phyloP scores from a whole-genome alignment of 2,329 filamentous ascomycete genomes.

The Trichoderma semiorbis region DNA sequence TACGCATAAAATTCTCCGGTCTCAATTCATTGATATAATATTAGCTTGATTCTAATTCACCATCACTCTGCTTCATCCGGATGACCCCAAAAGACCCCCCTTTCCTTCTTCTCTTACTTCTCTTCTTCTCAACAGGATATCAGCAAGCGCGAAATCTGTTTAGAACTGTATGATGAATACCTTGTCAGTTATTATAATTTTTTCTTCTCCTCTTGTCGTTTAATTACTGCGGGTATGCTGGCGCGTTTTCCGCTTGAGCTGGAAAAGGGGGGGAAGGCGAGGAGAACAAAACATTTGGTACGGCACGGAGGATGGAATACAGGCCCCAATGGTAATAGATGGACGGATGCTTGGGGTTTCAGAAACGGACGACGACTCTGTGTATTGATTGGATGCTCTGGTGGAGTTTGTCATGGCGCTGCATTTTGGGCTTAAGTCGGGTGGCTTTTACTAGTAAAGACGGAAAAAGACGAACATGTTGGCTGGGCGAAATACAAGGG shows the following conservation, averaged over 20 bases:
- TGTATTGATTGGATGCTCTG: background rate
- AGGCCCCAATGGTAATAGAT: background rate
- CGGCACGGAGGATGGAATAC: background rate
- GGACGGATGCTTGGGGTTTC: background rate
- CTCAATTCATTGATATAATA: background rate
- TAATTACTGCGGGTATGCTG: slow-evolving; percentile 7
- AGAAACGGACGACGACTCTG: background rate
- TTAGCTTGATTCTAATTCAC: slow-evolving; percentile 10
- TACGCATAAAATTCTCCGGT: slow-evolving; percentile 40
- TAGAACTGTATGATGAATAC: background rate
- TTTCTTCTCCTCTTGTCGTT: background rate
- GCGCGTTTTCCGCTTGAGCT: background rate
- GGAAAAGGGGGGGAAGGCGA: background rate
- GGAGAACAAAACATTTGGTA: background rate
- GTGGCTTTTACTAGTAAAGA: background rate
- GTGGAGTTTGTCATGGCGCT: slow-evolving; percentile 7
- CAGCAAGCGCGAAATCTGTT: slow-evolving; percentile 2
- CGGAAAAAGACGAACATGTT: background rate
- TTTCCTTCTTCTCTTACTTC: background rate
- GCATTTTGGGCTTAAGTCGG: background rate
- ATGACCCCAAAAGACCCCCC: background rate
- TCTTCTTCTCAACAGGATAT: slow-evolving; percentile 13
- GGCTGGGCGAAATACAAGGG: background rate
- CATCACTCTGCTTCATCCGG: background rate
- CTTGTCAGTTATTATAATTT: background rate